Evolutionary conservation across 2,329 filamentous ascomycete genomes (phyloP).

Genomic region (Colletotrichum echinochloae): DNA sequence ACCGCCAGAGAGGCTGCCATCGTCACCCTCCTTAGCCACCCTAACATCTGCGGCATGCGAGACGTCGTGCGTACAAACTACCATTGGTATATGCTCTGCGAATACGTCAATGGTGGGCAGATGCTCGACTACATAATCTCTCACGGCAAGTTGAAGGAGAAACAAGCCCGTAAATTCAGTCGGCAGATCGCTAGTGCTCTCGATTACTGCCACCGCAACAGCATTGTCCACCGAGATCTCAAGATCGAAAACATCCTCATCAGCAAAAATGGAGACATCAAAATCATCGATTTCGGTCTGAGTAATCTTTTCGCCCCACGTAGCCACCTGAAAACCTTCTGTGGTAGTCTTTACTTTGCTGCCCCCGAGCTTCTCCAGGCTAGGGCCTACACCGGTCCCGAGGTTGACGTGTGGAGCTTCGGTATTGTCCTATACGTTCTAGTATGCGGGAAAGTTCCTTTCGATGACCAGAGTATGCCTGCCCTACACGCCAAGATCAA

Average conservation of each 20-base stretch:
- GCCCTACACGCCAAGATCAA: slow-evolving; percentile 99
- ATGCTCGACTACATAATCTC: slow-evolving; percentile 99
- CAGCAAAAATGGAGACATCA: slow-evolving; percentile 98
- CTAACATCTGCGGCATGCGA: slow-evolving; percentile 94
- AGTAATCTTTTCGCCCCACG: slow-evolving; percentile 95
- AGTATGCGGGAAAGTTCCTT: slow-evolving; percentile 97
- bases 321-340: slow-evolving; percentile 92
- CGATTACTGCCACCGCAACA: slow-evolving; percentile 98
- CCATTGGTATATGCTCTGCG: slow-evolving; percentile 99
- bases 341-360: slow-evolving; percentile 96
- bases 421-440: slow-evolving; percentile 97
- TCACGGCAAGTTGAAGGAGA: slow-evolving; percentile 96
- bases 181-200: slow-evolving; percentile 96
- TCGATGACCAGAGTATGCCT: slow-evolving; percentile 99
- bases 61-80: slow-evolving; percentile 96
- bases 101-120: slow-evolving; percentile 98
- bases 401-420: slow-evolving; percentile 99
- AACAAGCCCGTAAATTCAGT: slow-evolving; percentile 97
- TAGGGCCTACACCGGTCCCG: slow-evolving; percentile 92
- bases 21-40: slow-evolving; percentile 92
- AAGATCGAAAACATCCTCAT: slow-evolving; percentile 99
- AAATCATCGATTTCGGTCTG: slow-evolving; percentile 98
- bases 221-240: slow-evolving; percentile 95
- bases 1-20: slow-evolving; percentile 97
- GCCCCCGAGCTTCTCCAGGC: slow-evolving; percentile 95